Base-by-base conservation (phyloP, 2,329 filamentous ascomycete genomes). In the Sporothrix inflata region DNA sequence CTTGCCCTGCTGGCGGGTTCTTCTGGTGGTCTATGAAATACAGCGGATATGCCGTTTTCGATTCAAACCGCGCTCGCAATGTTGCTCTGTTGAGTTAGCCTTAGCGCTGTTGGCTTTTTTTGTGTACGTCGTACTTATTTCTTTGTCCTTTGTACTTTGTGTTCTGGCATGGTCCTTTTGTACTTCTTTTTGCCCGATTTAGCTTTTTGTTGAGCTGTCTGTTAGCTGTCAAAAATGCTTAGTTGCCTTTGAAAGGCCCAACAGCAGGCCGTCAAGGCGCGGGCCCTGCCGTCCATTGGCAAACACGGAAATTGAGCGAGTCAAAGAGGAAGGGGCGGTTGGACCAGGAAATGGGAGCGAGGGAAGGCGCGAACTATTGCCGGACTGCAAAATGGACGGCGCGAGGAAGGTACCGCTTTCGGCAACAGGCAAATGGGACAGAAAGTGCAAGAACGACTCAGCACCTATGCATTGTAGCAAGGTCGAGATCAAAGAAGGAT, bases 1-100 rank as follows among this genome's bases (percentile, higher is more conserved):
- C 30, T 60, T 60, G 16, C 55, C 19, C 21, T 27, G 12, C 55
- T 61, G 40, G 40, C 40, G 30, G 30, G 30, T 34, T 34, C 30
- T 47, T 47, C 4, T 47, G n/a, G 40, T 14, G 2, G 57, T 42
- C 34, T 21, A 21, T 34, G 19, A 45, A 19, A 47, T 47, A 61
- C 34, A 47, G 40, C 61, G 57, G 19, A 2, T 42, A 27, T 30
- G 40, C 40, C 40, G 42, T 27, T 27, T 42, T 42, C 38, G 24
- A 66, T 66, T 34, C 27, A 30, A 16, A 34, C 61, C 40, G 14
- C 24, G 30, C 38, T 34, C 24, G 42, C 61, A 30, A 21, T 30
- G 63, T n/a, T n/a, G 6, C 63, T 66, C 11, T 49, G 27, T 67
- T 45, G 8, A 66, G 60, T 70, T 72, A 72, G 71, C 67, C 53